Conservation (phyloP, 2,329 filamentous ascomycete species). For the Claviceps africana region DNA sequence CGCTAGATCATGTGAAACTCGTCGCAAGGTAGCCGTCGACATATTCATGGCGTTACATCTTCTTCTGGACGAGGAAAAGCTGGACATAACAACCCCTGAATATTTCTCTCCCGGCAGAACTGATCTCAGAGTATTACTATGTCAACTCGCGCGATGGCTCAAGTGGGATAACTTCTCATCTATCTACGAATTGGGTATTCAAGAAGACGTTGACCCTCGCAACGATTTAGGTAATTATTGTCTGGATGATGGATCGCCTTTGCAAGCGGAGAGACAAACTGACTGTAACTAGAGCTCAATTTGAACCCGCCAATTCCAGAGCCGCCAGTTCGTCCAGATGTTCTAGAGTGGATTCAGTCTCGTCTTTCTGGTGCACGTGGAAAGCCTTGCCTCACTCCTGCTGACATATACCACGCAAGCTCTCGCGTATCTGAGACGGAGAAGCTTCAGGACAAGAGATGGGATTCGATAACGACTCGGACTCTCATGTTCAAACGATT, state of each 20-base stretch:
- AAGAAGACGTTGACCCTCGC: slow-evolving; percentile 28
- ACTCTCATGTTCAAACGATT: slow-evolving; percentile 58
- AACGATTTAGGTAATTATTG: slow-evolving; percentile 25
- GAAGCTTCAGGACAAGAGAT: slow-evolving; percentile 23
- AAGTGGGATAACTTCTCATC: slow-evolving; percentile 45
- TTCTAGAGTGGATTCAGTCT: slow-evolving; percentile 40
- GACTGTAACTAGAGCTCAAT: slow-evolving; percentile 15
- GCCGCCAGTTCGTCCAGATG: slow-evolving; percentile 22
- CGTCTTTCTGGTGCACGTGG: slow-evolving; percentile 26
- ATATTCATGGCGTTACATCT: slow-evolving; percentile 69
- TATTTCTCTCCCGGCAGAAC: slow-evolving; percentile 28
- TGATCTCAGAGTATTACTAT: slow-evolving; percentile 57
- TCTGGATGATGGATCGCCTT: background rate
- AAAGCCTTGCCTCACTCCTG: slow-evolving; percentile 27
- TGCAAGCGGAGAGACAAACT: background rate
- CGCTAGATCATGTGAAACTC: slow-evolving; percentile 37
- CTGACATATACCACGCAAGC: slow-evolving; percentile 30
- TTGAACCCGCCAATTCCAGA: slow-evolving; percentile 20
- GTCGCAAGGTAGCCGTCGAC: slow-evolving; percentile 48
- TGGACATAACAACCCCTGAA: slow-evolving; percentile 45
- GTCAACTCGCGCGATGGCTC: slow-evolving; percentile 73
- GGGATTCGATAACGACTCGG: slow-evolving; percentile 43
- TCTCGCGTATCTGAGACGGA: slow-evolving; percentile 22
- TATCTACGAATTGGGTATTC: slow-evolving; percentile 38
- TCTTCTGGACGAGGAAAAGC: slow-evolving; percentile 77